A percentile compares a stretch with the other conserved stretches of the same genome.
Evolutionary conservation across 202 grass and related monocot genomes (phyloP).

Genomic region (Cymbopogon flexuosus): DNA sequence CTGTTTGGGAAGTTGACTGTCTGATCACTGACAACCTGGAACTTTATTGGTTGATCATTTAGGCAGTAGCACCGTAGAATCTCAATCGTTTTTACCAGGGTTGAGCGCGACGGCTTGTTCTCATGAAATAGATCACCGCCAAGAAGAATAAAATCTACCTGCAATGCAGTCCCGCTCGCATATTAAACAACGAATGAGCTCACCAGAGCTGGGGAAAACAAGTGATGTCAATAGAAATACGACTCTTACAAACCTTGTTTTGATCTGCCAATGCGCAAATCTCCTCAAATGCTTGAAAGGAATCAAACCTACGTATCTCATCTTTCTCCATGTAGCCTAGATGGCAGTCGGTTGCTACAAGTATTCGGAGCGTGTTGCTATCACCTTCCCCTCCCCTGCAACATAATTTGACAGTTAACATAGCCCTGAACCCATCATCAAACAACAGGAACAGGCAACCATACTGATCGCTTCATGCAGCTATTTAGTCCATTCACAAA

Average conservation of each 20-base stretch:
- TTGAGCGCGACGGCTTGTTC: slow-evolving; percentile 56
- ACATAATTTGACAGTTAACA: background rate
- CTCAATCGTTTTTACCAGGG: slow-evolving; percentile 52
- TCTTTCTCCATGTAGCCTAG: slow-evolving; percentile 95
- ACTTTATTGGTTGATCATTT: slow-evolving; percentile 44
- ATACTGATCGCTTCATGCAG: background rate
- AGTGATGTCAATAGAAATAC: background rate
- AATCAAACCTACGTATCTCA: slow-evolving; percentile 82
- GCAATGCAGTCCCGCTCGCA: background rate
- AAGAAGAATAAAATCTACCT: slow-evolving; percentile 63
- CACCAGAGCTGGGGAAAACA: background rate
- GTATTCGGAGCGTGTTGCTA: slow-evolving; percentile 46
- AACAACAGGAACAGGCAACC: background rate
- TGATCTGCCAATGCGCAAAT: slow-evolving; percentile 76
- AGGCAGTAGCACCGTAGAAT: slow-evolving; percentile 48
- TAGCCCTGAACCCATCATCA: background rate
- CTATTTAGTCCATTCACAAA: slow-evolving; percentile 1
- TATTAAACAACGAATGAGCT: background rate
- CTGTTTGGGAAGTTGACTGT: slow-evolving; percentile 43
- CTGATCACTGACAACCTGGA: slow-evolving; percentile 58
- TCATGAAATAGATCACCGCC: slow-evolving; percentile 64
- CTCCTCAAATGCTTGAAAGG: slow-evolving; percentile 84
- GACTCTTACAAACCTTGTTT: slow-evolving; percentile 51
- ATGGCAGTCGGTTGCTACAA: slow-evolving; percentile 84
- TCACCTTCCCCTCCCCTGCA: slow-evolving; percentile 34